A percentile compares a stretch with the other conserved stretches of the same genome.
Evolutionary conservation across 441 rosid genomes (phyloP).

Genomic region (Adansonia gregorii): DNA sequence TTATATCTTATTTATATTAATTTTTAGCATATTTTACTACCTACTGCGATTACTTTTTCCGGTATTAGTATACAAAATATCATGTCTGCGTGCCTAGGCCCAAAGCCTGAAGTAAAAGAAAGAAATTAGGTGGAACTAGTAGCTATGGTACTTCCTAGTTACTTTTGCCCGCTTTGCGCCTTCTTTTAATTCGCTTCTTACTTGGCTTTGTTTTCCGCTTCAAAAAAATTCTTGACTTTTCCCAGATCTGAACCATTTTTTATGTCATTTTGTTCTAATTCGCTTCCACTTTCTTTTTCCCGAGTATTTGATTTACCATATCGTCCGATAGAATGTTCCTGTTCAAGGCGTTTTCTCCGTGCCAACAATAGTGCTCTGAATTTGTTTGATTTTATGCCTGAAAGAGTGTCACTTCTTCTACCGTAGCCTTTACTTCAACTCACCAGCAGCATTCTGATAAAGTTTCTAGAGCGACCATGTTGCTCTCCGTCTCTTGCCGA

Average conservation of each 20-base stretch:
- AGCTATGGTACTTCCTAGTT: background rate
- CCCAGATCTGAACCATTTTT: background rate
- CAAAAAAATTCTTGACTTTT: background rate
- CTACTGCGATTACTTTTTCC: no score
- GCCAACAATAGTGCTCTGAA: background rate
- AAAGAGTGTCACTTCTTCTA: background rate
- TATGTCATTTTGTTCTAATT: background rate
- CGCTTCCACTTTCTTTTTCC: background rate
- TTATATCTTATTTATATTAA: no score
- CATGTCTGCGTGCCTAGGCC: background rate
- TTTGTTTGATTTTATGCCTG: constrained; percentile 20
- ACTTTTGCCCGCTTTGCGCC: background rate
- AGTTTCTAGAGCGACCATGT: constrained; percentile 10
- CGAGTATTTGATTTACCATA: background rate
- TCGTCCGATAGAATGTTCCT: background rate
- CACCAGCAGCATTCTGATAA: background rate
- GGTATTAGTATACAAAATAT: background rate
- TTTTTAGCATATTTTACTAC: no score
- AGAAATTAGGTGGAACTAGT: background rate
- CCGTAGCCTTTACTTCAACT: background rate
- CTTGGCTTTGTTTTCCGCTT: constrained; percentile 1
- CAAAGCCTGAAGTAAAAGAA: background rate
- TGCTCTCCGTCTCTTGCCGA: constrained; percentile 37
- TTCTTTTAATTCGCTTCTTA: background rate
- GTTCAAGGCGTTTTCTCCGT: background rate